A percentile compares a stretch with the other conserved stretches of the same genome.
These are phyloP conservation scores for Lasiodiplodia theobromae DNA, from an alignment of 2,329 filamentous ascomycete species.

Conservation along the genomic window DNA sequence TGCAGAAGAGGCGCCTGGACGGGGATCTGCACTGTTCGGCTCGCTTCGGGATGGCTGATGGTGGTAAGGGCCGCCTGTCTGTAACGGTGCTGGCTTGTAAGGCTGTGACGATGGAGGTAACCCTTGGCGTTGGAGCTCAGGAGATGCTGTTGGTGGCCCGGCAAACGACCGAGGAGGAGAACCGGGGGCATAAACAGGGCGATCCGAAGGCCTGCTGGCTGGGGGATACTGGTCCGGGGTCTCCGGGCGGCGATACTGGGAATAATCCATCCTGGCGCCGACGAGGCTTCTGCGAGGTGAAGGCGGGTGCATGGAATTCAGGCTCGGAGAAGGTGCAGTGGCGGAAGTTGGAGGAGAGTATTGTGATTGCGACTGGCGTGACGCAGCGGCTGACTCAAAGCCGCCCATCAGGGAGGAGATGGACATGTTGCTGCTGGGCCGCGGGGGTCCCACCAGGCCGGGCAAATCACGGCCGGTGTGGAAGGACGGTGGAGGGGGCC, in stretches of 20 bases:
- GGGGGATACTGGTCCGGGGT: constrained; percentile 48
- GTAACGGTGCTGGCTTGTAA: constrained; percentile 37
- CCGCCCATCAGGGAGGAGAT: constrained; percentile 75
- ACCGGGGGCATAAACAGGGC: constrained; percentile 38
- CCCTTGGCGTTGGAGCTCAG: constrained; percentile 43
- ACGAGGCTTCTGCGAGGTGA: constrained; percentile 50
- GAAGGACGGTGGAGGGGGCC: constrained; percentile 55
- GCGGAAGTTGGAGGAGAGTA: constrained; percentile 53
- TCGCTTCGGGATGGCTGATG: constrained; percentile 26
- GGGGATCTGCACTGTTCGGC: constrained; percentile 16
- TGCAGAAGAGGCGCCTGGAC: constrained; percentile 30
- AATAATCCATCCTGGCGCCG: constrained; percentile 44
- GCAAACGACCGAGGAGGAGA: constrained; percentile 41
- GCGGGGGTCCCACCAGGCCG: constrained; percentile 57
- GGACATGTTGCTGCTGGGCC: constrained; percentile 72
- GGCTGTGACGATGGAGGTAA: constrained; percentile 41
- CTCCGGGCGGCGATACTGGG: constrained; percentile 44
- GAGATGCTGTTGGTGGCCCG: constrained; percentile 37
- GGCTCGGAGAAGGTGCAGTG: constrained; percentile 46
- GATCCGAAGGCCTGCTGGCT: constrained; percentile 40
- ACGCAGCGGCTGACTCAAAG: constrained; percentile 54
- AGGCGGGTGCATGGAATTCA: constrained; percentile 55
- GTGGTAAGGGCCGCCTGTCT: constrained; percentile 1
- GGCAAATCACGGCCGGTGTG: constrained; percentile 63
- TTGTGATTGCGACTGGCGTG: constrained; percentile 47